Evolutionary conservation across 257 asterid species (phyloP).

Genomic region (Nicotiana attenuata): DNA sequence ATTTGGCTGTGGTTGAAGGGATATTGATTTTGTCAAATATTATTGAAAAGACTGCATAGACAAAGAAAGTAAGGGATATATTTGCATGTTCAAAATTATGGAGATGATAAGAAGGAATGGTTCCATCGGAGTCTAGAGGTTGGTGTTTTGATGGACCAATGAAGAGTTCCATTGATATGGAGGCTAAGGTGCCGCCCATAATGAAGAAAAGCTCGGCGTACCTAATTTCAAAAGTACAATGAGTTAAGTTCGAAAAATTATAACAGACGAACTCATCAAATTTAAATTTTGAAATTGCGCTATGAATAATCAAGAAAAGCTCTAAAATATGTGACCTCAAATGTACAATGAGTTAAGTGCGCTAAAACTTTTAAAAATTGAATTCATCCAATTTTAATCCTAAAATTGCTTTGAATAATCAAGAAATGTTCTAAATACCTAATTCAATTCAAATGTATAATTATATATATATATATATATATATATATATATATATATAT

Average conservation of each 20-base stretch:
- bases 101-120: constrained; percentile 51
- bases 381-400: neutral
- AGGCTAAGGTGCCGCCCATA: constrained; percentile 33
- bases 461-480: too few species aligned
- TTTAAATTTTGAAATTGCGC: neutral
- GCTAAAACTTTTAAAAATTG: too few species aligned
- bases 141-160: constrained; percentile 47
- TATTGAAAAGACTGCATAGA: constrained; percentile 50
- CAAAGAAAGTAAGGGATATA: constrained; percentile 58
- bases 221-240: neutral
- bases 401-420: neutral
- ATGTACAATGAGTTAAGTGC: neutral
- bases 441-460: neutral
- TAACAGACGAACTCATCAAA: neutral
- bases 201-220: constrained; percentile 34
- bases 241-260: neutral
- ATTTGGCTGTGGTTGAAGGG: constrained; percentile 27
- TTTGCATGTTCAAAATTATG: constrained; percentile 74
- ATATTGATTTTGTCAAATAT: constrained; percentile 33
- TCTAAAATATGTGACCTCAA: neutral
- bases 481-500: too few species aligned
- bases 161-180: constrained; percentile 48
- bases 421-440: neutral
- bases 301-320: neutral
- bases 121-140: constrained; percentile 34